Percentiles rank a stretch among this genome's conserved stretches.
Evolutionary conservation across 2,329 filamentous ascomycete species (phyloP).

Genomic region (Fusarium torreyae): DNA sequence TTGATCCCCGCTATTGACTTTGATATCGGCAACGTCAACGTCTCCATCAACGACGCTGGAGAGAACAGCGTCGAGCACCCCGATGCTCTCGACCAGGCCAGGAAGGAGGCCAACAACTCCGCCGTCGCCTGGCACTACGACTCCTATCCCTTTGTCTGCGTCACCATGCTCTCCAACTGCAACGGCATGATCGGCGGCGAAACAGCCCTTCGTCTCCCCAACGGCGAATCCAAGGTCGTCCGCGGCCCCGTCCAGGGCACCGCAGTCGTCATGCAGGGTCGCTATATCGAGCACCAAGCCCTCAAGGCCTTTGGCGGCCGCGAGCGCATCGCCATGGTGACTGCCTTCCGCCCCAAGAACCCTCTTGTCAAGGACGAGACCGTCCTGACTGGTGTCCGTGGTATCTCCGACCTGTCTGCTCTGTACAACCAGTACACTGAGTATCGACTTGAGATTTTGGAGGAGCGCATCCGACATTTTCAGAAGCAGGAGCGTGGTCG

Average conservation of each 20-base stretch:
- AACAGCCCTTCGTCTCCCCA: slow-evolving; percentile 68
- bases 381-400: slow-evolving; percentile 71
- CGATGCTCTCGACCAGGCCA: slow-evolving; percentile 56
- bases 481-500: slow-evolving; percentile 34
- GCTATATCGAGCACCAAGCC: slow-evolving; percentile 76
- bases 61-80: slow-evolving; percentile 61
- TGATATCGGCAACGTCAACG: slow-evolving; percentile 67
- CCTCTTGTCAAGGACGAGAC: slow-evolving; percentile 72
- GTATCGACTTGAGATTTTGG: slow-evolving; percentile 75
- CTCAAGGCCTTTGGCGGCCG: slow-evolving; percentile 69
- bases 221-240: slow-evolving; percentile 69
- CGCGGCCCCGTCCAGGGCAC: slow-evolving; percentile 70
- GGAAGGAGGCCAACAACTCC: slow-evolving; percentile 59
- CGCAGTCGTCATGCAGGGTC: slow-evolving; percentile 74
- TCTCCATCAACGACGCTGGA: slow-evolving; percentile 62
- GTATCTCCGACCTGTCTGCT: slow-evolving; percentile 69
- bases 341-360: slow-evolving; percentile 72
- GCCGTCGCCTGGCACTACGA: slow-evolving; percentile 76
- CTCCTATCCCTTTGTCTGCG: slow-evolving; percentile 77
- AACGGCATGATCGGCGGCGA: slow-evolving; percentile 75
- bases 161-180: slow-evolving; percentile 76
- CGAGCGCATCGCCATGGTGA: slow-evolving; percentile 77
- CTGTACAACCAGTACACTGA: slow-evolving; percentile 74
- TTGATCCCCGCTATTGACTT: slow-evolving; percentile 68
- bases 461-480: slow-evolving; percentile 63